Conservation (phyloP, 306 rosid species). For the Cicer arietinum region DNA sequence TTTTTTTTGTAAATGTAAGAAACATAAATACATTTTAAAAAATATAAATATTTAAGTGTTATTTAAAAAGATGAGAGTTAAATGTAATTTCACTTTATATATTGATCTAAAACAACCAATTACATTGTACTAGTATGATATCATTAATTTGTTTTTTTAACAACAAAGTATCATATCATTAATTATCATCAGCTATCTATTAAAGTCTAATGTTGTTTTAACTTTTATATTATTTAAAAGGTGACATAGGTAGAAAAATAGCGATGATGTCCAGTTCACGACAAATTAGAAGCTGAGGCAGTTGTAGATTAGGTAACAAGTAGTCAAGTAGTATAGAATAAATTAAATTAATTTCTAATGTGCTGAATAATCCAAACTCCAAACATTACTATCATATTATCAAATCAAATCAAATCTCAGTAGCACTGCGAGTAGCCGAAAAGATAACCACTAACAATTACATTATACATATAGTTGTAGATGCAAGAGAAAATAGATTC, state of each 20-base stretch:
- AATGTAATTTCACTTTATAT: too few relatives aligned
- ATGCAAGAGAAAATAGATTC: conserved; percentile 33
- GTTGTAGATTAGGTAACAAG: conserved; percentile 16
- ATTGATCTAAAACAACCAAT: neutral
- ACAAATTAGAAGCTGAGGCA: conserved; percentile 45
- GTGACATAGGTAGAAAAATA: conserved; percentile 16
- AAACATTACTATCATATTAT: conserved; percentile 35
- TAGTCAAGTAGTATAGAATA: neutral
- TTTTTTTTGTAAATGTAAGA: too few relatives aligned
- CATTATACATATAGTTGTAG: conserved; percentile 13
- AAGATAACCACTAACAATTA: conserved; percentile 23
- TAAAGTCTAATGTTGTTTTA: neutral
- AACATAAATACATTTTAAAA: too few relatives aligned
- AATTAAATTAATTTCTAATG: conserved; percentile 15
- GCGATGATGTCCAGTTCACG: conserved; percentile 29
- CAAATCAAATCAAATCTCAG: conserved; percentile 36
- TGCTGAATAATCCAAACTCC: conserved; percentile 27
- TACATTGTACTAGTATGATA: neutral
- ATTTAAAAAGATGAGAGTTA: too few relatives aligned
- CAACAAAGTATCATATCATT: too few relatives aligned
- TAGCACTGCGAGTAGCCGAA: conserved; percentile 42
- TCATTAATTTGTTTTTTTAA: too few relatives aligned
- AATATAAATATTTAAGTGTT: too few relatives aligned
- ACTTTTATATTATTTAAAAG: neutral
- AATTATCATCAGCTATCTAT: too few relatives aligned